Conservation (phyloP, 1,139 yeast genomes). For the Dujonia santamariae region DNA sequence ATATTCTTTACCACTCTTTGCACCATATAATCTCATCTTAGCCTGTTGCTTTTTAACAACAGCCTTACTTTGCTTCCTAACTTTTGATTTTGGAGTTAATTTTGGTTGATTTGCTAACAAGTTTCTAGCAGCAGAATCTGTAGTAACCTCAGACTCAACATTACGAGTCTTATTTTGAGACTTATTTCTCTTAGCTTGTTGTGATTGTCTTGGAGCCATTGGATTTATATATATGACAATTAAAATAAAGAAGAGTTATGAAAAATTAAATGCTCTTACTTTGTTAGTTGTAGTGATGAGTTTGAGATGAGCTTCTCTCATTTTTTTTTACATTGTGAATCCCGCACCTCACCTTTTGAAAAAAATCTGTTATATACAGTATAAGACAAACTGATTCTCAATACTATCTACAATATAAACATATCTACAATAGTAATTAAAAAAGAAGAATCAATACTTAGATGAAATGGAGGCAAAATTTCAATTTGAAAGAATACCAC, state of each 20-base stretch:
- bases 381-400: too few relatives aligned
- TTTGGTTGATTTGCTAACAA: constrained; percentile 61
- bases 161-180: constrained; percentile 53
- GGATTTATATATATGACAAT: neutral
- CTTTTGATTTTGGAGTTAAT: constrained; percentile 56
- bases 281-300: too few relatives aligned
- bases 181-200: constrained; percentile 54
- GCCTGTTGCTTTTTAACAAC: constrained; percentile 66
- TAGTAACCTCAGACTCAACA: constrained; percentile 63
- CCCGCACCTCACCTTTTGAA: neutral
- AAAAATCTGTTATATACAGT: too few relatives aligned
- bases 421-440: too few relatives aligned
- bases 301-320: too few relatives aligned
- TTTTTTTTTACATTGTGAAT: neutral
- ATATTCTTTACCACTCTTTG: constrained; percentile 62
- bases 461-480: too few relatives aligned
- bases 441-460: too few relatives aligned
- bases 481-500: too few relatives aligned
- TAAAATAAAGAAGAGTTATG: neutral
- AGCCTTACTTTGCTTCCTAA: constrained; percentile 48
- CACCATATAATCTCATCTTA: constrained; percentile 64
- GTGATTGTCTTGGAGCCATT: constrained; percentile 61
- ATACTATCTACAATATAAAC: too few relatives aligned
- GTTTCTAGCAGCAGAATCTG: constrained; percentile 66
- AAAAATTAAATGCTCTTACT: too few relatives aligned